Evolutionary conservation across 305 asterid genomes (phyloP).

Genomic region (Fraxinus floribunda): DNA sequence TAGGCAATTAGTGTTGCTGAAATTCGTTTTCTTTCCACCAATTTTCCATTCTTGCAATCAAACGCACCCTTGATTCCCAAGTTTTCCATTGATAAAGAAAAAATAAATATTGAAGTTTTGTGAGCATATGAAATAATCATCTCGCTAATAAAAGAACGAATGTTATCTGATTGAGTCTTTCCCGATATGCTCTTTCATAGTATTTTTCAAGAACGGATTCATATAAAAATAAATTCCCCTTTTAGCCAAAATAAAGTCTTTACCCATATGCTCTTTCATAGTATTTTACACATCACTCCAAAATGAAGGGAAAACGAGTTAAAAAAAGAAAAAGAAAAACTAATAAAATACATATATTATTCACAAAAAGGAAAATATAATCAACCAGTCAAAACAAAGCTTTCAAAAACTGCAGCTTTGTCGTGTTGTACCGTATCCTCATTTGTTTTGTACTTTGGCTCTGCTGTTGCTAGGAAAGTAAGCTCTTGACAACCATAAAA

Average conservation of each 20-base stretch:
- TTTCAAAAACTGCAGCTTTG: constrained; percentile 32
- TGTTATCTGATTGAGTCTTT: neutral
- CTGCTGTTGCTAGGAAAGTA: constrained; percentile 12
- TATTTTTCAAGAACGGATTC: neutral
- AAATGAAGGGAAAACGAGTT: neutral
- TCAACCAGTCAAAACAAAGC: constrained; percentile 36
- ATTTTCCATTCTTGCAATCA: too few species aligned
- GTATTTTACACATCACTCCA: neutral
- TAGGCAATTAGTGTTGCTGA: too few species aligned
- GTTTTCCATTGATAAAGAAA: neutral
- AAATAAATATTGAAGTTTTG: neutral
- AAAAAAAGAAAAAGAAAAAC: neutral
- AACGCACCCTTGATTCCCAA: too few species aligned
- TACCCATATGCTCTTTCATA: too few species aligned
- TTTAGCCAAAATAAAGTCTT: neutral
- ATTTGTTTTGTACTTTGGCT: neutral
- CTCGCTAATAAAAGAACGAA: neutral
- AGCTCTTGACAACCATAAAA: constrained; percentile 28
- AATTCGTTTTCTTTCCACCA: too few species aligned
- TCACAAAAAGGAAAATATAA: constrained; percentile 10
- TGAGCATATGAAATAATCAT: neutral
- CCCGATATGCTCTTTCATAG: neutral
- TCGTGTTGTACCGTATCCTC: constrained; percentile 1
- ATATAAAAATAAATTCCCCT: neutral
- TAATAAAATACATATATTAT: neutral